Evolutionary conservation across 192 early-diverging fungal genomes (phyloP), one percentile per base, ranked within the genome.

Genomic region (Haplosporangium gracile): DNA sequence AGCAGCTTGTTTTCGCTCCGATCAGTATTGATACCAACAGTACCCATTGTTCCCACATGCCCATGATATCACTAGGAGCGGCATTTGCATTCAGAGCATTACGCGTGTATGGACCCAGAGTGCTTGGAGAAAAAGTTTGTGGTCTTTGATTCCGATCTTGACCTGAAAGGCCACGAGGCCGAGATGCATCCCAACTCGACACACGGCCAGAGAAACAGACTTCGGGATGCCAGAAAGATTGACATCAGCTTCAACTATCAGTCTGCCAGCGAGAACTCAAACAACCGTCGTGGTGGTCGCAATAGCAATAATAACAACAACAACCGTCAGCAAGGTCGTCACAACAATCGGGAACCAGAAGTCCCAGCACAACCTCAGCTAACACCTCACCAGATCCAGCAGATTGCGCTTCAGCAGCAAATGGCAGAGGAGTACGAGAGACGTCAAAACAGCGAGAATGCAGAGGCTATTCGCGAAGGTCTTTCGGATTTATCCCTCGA

Each of bases 71-170:
- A 72, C 47, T 73, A 93, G 92, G 92, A 90, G 68, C 75, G 93
- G 20, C 98, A 99, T 90, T 97, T 98, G 75, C 86, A 91, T 72
- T 81, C 85, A 49, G 95, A 96, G 22, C 98, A 99, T 77, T 95
- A 92, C 84, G 85, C 94, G 24, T 99, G 98, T 88, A 85, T 88
- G 74, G 90, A 98, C 36, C 90, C 91, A 13, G 91, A 94, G 45
- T 99, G 98, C 83, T 79, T 97, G 53, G 97, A 97, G 57, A 93
- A 95, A 81, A 99, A 98, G 91, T 99, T 99, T 93, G 93, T 98
- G 49, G 98, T 99, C 2, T 99, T 99, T 91, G 94, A 91, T 42
- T 93, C 95, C 18, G 95, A 98, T 22, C 93, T 99, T 75, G 98
- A 99, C 83, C 84, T 99, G 43, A 96, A 95, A 76, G 95, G 93